Evolutionary conservation across 2,329 filamentous ascomycete genomes (phyloP).

Genomic region (Paecilomyces niveus): DNA sequence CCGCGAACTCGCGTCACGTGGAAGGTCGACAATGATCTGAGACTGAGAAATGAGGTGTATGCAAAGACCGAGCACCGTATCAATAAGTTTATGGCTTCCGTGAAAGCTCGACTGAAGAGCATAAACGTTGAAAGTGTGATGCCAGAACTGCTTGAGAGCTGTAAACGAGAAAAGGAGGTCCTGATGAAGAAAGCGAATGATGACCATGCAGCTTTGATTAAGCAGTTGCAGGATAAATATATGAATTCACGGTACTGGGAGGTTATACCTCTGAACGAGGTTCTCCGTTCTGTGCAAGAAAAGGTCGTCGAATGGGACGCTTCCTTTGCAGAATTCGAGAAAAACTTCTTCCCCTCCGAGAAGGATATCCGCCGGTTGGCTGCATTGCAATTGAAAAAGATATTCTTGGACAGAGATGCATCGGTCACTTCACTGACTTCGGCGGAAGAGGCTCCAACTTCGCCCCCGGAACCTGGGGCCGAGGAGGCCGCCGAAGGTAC

Average conservation of each 20-base stretch:
- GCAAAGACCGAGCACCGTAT: slow-evolving; percentile 72
- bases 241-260: slow-evolving; percentile 95
- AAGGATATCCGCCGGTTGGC: slow-evolving; percentile 92
- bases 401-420: slow-evolving; percentile 82
- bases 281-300: slow-evolving; percentile 84
- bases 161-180: slow-evolving; percentile 71
- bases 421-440: slow-evolving; percentile 68
- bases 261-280: slow-evolving; percentile 84
- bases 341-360: slow-evolving; percentile 85
- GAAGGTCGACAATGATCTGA: slow-evolving; percentile 93
- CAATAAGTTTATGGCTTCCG: slow-evolving; percentile 78
- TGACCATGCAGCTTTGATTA: slow-evolving; percentile 67
- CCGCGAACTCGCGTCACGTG: slow-evolving; percentile 86
- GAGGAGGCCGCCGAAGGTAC: slow-evolving; percentile 21
- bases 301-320: slow-evolving; percentile 91
- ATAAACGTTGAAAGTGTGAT: slow-evolving; percentile 89
- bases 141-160: slow-evolving; percentile 76
- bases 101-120: slow-evolving; percentile 72
- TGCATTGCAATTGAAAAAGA: slow-evolving; percentile 84
- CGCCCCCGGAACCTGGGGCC: slow-evolving; percentile 29
- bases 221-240: slow-evolving; percentile 80
- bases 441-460: slow-evolving; percentile 56
- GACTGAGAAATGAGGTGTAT: slow-evolving; percentile 88
- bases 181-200: slow-evolving; percentile 74
- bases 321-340: slow-evolving; percentile 82